Conservation (phyloP, 176 grass and related monocot species). For the bread wheat (Triticum aestivum) region IWGSC_CS_RefSeq_v2.1 NC_057804.1:35806295-35806794, state of each 20-base stretch:
- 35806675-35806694: not conserved
- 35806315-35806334: no score
- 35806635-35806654: not conserved
- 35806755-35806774: not conserved
- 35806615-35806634: not conserved
- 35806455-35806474: not conserved
- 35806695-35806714: constrained; percentile 32
- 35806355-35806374: no score
- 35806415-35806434: no score
- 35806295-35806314: no score
- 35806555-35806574: not conserved
- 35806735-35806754: not conserved
- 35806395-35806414: no score
- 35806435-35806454: no score
- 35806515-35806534: not conserved
- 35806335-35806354: no score
- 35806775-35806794: constrained; percentile 28
- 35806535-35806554: not conserved
- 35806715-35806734: not conserved
- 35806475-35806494: not conserved
- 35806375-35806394: no score
- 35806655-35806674: not conserved
- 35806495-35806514: not conserved
- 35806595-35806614: not conserved
- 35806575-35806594: constrained; percentile 20